Evolutionary conservation across 768 basidiomycete species (phyloP), one percentile per base, ranked within the genome.

Genomic region (Cubamyces sp.): DNA sequence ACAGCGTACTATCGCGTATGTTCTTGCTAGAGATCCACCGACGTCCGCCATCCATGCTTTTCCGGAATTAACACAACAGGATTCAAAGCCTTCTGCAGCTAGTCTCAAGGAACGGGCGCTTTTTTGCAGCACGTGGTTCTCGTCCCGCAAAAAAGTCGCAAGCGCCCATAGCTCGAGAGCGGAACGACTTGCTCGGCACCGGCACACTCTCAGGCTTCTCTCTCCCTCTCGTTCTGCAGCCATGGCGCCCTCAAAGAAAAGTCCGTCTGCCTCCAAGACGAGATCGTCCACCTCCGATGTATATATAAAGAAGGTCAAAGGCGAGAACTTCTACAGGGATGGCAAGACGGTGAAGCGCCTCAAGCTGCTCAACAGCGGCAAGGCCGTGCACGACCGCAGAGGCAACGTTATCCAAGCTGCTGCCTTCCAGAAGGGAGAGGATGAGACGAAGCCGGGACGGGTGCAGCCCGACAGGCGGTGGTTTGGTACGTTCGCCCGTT

Each of bases 241-340:
- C 47, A 77, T 77, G 76, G 74, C 74, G n/a, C 71, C 73, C 16
- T 61, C 72, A 19, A 74, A 74, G 62, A 76, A 70, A 57, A 48
- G 65, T 52, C 39, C 61, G 0, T 18, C 64, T 12, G 57, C 62
- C 8, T 57, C 69, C 19, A 73, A 71, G 55, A 56, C 71, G 30
- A 64, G 66, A 14, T 69, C 74, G 3, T 73, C 75, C 1, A 56
- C 76, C 28, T 77, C 78, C 64, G 81, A 81, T 16, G 66, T 83
- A 1, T 79, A 84, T 4, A 78, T 92, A 46, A 84, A 85, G 66
- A 88, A 81, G 74, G 84, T 90, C 66, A 94, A 94, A 73, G 96
- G 95, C 71, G 94, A 97, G 79, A 99, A 96, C 75, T 98, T 98
- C 80, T 99, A 97, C 78, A 92, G 95, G 75, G 87, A 95, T 90